A percentile compares a stretch with the other conserved stretches of the same genome.
phyloP scores from a whole-genome alignment of 495 filamentous ascomycete genomes.

The Hyaloscypha bicolor region DNA sequence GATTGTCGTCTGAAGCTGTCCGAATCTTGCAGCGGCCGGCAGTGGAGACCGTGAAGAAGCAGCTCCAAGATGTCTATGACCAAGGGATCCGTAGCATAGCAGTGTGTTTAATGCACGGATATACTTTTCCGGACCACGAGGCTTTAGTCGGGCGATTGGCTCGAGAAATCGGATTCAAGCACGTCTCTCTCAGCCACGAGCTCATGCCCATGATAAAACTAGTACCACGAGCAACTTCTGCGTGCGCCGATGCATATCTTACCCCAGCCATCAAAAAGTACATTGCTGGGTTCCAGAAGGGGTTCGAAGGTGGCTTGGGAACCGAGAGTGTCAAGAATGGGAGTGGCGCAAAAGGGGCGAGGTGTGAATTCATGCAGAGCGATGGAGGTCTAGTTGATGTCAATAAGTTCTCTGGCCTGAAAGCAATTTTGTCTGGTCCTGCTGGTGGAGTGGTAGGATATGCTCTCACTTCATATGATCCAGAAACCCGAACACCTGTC shows the following conservation, averaged over 20 bases:
- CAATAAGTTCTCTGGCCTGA: constrained; percentile 71
- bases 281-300: constrained; percentile 81
- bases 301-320: constrained; percentile 72
- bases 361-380: constrained; percentile 87
- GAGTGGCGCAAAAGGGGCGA: constrained; percentile 55
- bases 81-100: constrained; percentile 70
- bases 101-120: constrained; percentile 80
- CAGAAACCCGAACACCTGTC: constrained; percentile 81
- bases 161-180: constrained; percentile 70
- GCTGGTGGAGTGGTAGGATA: constrained; percentile 91
- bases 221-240: constrained; percentile 84
- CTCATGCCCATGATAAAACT: constrained; percentile 96
- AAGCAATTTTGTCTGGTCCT: constrained; percentile 78
- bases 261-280: constrained; percentile 97
- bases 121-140: constrained; percentile 79
- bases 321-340: constrained; percentile 63
- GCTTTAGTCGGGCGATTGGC: constrained; percentile 68
- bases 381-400: constrained; percentile 82
- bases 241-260: constrained; percentile 94
- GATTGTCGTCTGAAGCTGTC: constrained; percentile 70
- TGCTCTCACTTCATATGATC: constrained; percentile 75
- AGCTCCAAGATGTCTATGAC: constrained; percentile 62
- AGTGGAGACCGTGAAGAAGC: constrained; percentile 49
- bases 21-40: constrained; percentile 64
- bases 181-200: constrained; percentile 73